Percentiles rank a stretch among this genome's conserved stretches.
Evolutionary conservation across 495 filamentous ascomycete genomes (phyloP).

Genomic region (Bathelium albidoporum): DNA sequence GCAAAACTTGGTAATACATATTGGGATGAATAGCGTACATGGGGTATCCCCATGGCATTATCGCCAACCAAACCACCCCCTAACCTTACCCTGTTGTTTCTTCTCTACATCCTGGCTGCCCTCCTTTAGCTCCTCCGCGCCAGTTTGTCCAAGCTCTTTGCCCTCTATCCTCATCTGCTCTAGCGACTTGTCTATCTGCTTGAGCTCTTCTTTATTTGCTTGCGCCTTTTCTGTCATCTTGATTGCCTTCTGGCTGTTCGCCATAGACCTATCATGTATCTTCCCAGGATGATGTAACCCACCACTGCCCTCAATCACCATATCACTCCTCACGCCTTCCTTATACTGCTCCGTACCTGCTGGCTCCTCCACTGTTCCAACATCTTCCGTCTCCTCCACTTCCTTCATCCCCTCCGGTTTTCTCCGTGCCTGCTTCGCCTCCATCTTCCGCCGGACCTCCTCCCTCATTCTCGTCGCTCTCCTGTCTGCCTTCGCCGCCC

Average conservation of each 20-base stretch:
- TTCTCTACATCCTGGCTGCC: neutral
- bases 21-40: neutral
- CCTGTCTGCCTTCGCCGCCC: slow-evolving; percentile 26
- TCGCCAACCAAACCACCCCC: neutral
- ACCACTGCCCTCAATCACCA: slow-evolving; percentile 3
- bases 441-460: neutral
- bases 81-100: neutral
- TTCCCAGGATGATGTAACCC: slow-evolving; percentile 11
- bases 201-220: slow-evolving; percentile 10
- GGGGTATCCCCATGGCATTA: neutral
- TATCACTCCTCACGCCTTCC: neutral
- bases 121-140: neutral
- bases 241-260: slow-evolving; percentile 20
- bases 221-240: slow-evolving; percentile 13
- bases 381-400: neutral
- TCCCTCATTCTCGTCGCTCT: slow-evolving; percentile 11
- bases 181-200: neutral
- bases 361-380: neutral
- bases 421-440: neutral
- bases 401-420: neutral
- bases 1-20: too few species aligned
- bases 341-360: neutral
- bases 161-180: slow-evolving; percentile 1
- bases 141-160: neutral
- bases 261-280: slow-evolving; percentile 17